Base-by-base conservation (phyloP, 148 eudicot genomes). In the Camellia lanceoleosa region DNA sequence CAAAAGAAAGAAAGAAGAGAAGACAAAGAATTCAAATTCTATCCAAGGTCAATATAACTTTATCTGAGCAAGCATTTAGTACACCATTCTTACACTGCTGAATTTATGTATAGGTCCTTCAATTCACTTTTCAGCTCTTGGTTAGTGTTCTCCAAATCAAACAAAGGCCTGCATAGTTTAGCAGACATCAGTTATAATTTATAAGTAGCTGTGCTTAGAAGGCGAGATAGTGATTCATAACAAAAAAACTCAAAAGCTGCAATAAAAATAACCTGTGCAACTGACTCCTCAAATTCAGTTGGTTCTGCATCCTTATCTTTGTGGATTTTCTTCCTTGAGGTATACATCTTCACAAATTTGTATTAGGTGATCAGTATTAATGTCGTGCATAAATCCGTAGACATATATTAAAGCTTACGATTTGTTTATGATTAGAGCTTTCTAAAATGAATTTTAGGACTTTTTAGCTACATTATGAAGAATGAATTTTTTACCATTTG, bases 221-320 rank as follows among this genome's bases (percentile, higher is more conserved):
- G 19, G 20, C 19, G 11, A 16, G 63, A 60, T 15, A 11, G 3
- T 2, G 19, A 15, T 60, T 60, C 1, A 60, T 60, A 3, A 23
- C 41, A 64, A 64, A 1, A 13, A 64, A 23, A n/a, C 3, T 5
- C 11, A 0, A 20, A 64, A 19, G 1, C 10, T 19, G 18, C 18
- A 61, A 8, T 18, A 5, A 61, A 8, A 4, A 16, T 2, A 30
- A 88, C 90, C 87, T 88, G 90, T 73, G 88, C 87, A 83, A 88
- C 87, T 20, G 79, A 23, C 80, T 88, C 90, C 59, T 88, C 88
- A 13, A 88, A 82, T 16, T 88, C 90, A 60, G 80, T 79, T 1
- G 85, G 85, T n/a, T 86, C 88, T 3, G 85, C 84, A 64, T 86
- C 90, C 90, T 86, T 86, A 5, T 88, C 88, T 52, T 88, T 88